Conservation (phyloP, 139 green algal genomes). For the Closterium sp. region DNA sequence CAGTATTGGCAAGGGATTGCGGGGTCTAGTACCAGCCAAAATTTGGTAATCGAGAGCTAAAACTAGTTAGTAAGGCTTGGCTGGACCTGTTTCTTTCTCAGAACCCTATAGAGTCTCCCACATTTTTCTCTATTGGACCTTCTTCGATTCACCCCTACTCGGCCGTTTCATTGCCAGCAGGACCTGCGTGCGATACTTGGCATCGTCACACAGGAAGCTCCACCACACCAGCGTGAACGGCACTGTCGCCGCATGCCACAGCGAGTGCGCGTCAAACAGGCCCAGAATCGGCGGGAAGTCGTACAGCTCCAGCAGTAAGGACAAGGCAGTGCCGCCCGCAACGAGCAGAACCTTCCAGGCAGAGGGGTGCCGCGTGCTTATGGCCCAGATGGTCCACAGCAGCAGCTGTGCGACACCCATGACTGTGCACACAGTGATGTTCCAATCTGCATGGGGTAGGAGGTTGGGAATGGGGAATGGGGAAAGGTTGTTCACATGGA, state of each 20-base stretch:
- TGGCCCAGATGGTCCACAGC: slow-evolving; percentile 28
- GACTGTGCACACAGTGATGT: slow-evolving; percentile 73
- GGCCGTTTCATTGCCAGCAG: neutral
- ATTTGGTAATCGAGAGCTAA: no score
- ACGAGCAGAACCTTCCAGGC: slow-evolving; percentile 5
- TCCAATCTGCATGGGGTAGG: slow-evolving; percentile 53
- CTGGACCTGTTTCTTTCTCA: no score
- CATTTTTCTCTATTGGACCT: neutral
- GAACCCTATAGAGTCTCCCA: no score
- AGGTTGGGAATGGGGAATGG: neutral
- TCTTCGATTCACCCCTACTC: neutral
- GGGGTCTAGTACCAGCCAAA: no score
- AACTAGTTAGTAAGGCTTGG: no score
- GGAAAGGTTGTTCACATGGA: neutral
- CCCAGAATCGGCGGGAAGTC: slow-evolving; percentile 76
- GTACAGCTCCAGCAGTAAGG: slow-evolving; percentile 76
- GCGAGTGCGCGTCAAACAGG: slow-evolving; percentile 76
- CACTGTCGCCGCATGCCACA: slow-evolving; percentile 79
- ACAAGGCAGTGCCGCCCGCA: slow-evolving; percentile 49
- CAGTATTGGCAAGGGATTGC: no score
- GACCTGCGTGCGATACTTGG: neutral
- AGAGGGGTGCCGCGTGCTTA: neutral
- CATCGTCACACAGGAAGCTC: slow-evolving; percentile 61
- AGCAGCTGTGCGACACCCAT: slow-evolving; percentile 57
- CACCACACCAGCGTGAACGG: slow-evolving; percentile 74